Base-by-base conservation (phyloP, 2,329 filamentous ascomycete genomes). In the Fusarium siculi region DNA sequence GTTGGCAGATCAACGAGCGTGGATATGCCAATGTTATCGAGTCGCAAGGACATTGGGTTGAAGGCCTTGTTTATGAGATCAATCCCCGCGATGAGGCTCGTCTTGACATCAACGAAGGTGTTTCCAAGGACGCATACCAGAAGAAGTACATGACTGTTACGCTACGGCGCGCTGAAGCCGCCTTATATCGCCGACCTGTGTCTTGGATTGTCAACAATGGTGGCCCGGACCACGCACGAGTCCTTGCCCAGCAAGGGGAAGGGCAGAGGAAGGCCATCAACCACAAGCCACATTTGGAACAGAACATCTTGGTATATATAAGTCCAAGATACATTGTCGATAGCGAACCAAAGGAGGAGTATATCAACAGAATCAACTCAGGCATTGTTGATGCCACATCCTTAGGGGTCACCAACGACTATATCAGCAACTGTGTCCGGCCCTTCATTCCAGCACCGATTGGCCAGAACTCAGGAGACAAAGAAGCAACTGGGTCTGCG, bases 1-100 rank as follows among this genome's bases (percentile, higher is more conserved):
- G 80, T 37, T 86, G 84, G 81, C 83, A 85, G 74, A 86, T 86
- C 80, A 86, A 86, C 75, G 79, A 85, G 76, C 81, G 84, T 30
- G 84, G 84, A 34, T 85, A 81, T 56, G 85, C 84, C 64, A 86
- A 86, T 70, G 79, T 86, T 34, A 63, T 84, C 21, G 74, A 75
- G 46, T 73, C 76, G 16, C 63, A 78, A 32, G 81, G 80, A 11
- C 78, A 78, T 37, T 80, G 78, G 75, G 83, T 85, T 18, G 80
- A 84, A 47, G 84, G 83, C 9, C 81, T 85, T 23, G 78, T 84
- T n/a, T 85, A 82, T 66, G 79, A 81, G 63, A 81, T 85, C 56
- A 79, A 80, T 63, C 58, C 73, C 5, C 60, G 66, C 8, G 84
- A 85, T 63, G 84, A 85, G 70, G 77, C 74, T 50, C 77, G 76